Base-by-base conservation (phyloP, 768 basidiomycete species). In the Leucosporidium scottii region DNA sequence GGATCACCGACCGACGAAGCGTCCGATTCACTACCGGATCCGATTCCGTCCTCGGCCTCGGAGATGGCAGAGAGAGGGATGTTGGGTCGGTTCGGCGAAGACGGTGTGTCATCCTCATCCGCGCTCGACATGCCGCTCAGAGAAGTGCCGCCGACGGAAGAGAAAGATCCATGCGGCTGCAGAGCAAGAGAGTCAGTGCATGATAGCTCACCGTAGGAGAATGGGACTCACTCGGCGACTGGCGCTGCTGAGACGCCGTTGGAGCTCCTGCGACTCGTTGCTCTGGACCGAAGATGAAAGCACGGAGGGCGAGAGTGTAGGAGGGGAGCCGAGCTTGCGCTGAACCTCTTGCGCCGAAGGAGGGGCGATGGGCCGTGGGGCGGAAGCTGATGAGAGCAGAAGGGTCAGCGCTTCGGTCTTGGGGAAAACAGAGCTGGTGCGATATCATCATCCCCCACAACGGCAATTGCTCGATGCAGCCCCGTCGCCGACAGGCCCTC, bases 281-380 rank as follows among this genome's bases (percentile, higher is more conserved):
- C 39, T 44, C 62, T 17, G n/a, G 13, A 21, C 66, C 44, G 62
- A 31, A 25, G 50, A 3, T 0, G 69, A 57, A 18, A 21, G 54
- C 3, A 12, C 20, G 21, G 57, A 44, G 4, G 57, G 3, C 0
- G 61, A 18, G 23, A 59, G 53, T 10, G 67, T 27, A 1, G 70
- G 62, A 2, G 70, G 70, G 17, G 70, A 65, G 47, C 70, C 91
- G 9, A 93, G 84, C 76, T 92, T 93, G 72, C 90, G 83, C 66
- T 89, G 84, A 23, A 93, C 85, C 80, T 93, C 91, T 77, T 91
- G 90, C 21, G 87, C 86, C 18, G 91, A 87, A 12, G 90, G 91
- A 7, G 90, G 88, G 20, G 87, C 78, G 23, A 75, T 79, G n/a
- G 80, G 69, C 55, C 71, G 58, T 17, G 74, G 49, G n/a, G 65